Percentiles rank a stretch among this genome's conserved stretches.
Evolutionary conservation across 164 flowering plant species (phyloP).

Genomic region (Saururus chinensis): DNA sequence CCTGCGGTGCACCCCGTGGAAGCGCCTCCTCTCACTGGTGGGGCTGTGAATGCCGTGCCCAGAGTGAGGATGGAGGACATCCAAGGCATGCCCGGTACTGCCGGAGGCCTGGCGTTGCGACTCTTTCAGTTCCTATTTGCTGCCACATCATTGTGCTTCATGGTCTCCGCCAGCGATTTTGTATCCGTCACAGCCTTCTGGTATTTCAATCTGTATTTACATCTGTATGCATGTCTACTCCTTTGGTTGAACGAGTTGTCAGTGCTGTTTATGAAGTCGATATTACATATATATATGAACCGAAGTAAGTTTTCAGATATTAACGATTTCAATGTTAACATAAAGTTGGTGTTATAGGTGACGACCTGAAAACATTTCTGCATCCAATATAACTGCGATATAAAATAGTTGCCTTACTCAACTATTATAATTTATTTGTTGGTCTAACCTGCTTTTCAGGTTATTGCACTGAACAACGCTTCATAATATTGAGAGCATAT

Average conservation of each 20-base stretch:
- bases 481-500: too few species aligned
- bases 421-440: too few species aligned
- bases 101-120: slow-evolving; percentile 54
- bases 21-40: slow-evolving; percentile 45
- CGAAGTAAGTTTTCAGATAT: too few species aligned
- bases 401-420: too few species aligned
- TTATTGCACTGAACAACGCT: too few species aligned
- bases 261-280: too few species aligned
- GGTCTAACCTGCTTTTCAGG: too few species aligned
- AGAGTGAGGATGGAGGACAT: slow-evolving; percentile 74
- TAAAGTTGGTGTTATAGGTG: too few species aligned
- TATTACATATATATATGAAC: too few species aligned
- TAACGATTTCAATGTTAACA: too few species aligned
- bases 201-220: slow-evolving; percentile 17
- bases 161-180: slow-evolving; percentile 77
- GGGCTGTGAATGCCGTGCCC: slow-evolving; percentile 18
- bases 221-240: not conserved
- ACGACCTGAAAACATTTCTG: too few species aligned
- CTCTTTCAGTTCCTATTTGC: slow-evolving; percentile 59
- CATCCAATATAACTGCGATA: too few species aligned
- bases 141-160: slow-evolving; percentile 41
- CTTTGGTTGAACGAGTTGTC: not conserved
- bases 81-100: slow-evolving; percentile 87
- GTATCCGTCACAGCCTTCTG: slow-evolving; percentile 78
- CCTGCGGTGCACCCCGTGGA: slow-evolving; percentile 78